Evolutionary conservation across 306 rosid genomes (phyloP).

Genomic region (Prunus persica): DNA sequence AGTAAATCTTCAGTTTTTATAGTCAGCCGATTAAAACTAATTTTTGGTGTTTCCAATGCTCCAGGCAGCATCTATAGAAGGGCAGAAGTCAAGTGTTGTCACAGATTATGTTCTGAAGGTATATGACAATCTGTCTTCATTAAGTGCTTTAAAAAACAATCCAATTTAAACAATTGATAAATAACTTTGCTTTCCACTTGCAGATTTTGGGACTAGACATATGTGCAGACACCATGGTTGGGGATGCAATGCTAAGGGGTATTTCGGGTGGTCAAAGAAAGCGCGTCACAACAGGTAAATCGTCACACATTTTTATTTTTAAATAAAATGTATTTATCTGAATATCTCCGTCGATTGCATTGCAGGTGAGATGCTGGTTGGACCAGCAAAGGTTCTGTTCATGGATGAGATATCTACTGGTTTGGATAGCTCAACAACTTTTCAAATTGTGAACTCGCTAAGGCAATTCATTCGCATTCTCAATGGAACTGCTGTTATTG

Average conservation of each 20-base stretch:
- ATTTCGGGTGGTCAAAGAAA: constrained; percentile 54
- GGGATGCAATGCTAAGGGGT: constrained; percentile 38
- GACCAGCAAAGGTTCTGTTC: constrained; percentile 42
- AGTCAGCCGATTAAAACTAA: not conserved
- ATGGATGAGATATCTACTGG: constrained; percentile 60
- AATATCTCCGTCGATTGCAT: not conserved
- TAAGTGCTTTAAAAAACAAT: not conserved
- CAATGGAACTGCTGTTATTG: constrained; percentile 35
- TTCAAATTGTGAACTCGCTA: constrained; percentile 42
- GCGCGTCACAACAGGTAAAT: constrained; percentile 49
- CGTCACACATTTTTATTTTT: not conserved
- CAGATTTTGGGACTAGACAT: constrained; percentile 44
- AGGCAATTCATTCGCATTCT: constrained; percentile 34
- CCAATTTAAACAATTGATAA: too few relatives aligned
- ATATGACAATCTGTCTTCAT: not conserved
- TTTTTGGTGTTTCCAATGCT: not conserved
- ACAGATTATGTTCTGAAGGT: constrained; percentile 47
- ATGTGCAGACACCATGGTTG: constrained; percentile 45
- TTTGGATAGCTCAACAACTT: constrained; percentile 38
- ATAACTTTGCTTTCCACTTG: not conserved
- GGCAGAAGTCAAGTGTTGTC: constrained; percentile 30
- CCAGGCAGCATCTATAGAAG: constrained; percentile 36
- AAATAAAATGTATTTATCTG: not conserved
- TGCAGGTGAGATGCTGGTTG: constrained; percentile 48
- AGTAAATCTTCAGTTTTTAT: not conserved